Evolutionary conservation across 2,329 filamentous ascomycete genomes (phyloP).

Genomic region (Exserohilum turcica): DNA sequence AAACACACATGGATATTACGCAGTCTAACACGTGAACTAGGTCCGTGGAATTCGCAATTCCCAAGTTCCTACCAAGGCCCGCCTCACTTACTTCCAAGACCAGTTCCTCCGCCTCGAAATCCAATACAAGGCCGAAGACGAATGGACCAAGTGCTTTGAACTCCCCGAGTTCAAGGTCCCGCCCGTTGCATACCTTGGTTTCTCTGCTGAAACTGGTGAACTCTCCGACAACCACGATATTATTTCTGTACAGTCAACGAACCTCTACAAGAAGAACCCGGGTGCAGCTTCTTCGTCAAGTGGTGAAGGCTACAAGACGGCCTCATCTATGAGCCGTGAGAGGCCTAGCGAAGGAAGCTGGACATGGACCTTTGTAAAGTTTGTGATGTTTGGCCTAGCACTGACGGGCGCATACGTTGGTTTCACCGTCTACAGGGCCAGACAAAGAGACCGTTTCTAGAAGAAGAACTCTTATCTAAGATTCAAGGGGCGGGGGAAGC

Average conservation of each 20-base stretch:
- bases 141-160: slow-evolving; percentile 91
- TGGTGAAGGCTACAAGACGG: slow-evolving; percentile 16
- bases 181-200: slow-evolving; percentile 67
- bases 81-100: slow-evolving; percentile 95
- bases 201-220: slow-evolving; percentile 89
- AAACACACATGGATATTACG: not conserved
- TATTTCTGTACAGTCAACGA: slow-evolving; percentile 81
- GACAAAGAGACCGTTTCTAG: slow-evolving; percentile 56
- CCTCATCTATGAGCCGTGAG: slow-evolving; percentile 47
- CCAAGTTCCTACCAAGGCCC: slow-evolving; percentile 77
- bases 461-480: slow-evolving; percentile 11
- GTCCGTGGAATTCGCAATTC: slow-evolving; percentile 83
- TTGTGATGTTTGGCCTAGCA: slow-evolving; percentile 73
- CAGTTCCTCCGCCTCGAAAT: slow-evolving; percentile 88
- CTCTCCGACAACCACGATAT: slow-evolving; percentile 98
- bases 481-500: slow-evolving; percentile 6
- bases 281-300: slow-evolving; percentile 13
- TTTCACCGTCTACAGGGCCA: slow-evolving; percentile 79
- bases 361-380: slow-evolving; percentile 79
- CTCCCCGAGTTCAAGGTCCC: slow-evolving; percentile 72
- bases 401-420: slow-evolving; percentile 80
- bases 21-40: slow-evolving; percentile 39
- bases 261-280: slow-evolving; percentile 71
- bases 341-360: slow-evolving; percentile 60
- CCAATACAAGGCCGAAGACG: slow-evolving; percentile 87